Evolutionary conservation across 192 early-diverging fungal genomes (phyloP).

Genomic region (Entomortierella beljakovae): DNA sequence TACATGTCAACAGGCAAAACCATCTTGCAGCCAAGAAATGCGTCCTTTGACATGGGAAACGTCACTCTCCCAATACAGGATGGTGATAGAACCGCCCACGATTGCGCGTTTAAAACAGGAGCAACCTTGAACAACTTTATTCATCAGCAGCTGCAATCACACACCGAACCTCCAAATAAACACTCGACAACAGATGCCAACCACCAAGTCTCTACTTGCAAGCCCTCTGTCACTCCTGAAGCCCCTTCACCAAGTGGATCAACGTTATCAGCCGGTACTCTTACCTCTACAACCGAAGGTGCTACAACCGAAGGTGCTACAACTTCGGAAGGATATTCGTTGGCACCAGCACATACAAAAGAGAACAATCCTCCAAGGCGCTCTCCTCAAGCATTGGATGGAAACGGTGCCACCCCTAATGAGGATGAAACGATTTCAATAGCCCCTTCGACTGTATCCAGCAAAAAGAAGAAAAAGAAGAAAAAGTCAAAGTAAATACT

Average conservation of each 20-base stretch:
- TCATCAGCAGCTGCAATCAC: neutral
- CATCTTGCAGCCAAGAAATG: conserved; percentile 24
- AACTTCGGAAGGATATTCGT: neutral
- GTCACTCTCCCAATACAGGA: neutral
- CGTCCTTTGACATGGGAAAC: neutral
- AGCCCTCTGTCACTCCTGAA: neutral
- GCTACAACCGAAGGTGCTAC: neutral
- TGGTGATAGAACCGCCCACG: neutral
- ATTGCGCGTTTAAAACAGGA: conserved; percentile 4
- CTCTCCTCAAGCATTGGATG: neutral
- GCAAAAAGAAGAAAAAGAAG: conserved; percentile 45
- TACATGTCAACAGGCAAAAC: conserved; percentile 51
- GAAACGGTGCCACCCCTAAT: neutral
- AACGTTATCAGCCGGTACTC: neutral
- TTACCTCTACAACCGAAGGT: too few relatives aligned
- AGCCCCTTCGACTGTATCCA: conserved; percentile 4
- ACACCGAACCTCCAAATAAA: neutral
- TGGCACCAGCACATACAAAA: neutral
- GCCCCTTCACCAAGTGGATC: neutral
- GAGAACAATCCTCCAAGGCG: neutral
- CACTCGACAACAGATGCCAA: neutral
- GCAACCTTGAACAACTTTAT: neutral
- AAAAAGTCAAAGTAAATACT: too few relatives aligned
- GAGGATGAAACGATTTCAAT: neutral
- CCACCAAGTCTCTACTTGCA: neutral